Conservation (phyloP, 495 filamentous ascomycete genomes). For the Trichocladium uniseriatum region DNA sequence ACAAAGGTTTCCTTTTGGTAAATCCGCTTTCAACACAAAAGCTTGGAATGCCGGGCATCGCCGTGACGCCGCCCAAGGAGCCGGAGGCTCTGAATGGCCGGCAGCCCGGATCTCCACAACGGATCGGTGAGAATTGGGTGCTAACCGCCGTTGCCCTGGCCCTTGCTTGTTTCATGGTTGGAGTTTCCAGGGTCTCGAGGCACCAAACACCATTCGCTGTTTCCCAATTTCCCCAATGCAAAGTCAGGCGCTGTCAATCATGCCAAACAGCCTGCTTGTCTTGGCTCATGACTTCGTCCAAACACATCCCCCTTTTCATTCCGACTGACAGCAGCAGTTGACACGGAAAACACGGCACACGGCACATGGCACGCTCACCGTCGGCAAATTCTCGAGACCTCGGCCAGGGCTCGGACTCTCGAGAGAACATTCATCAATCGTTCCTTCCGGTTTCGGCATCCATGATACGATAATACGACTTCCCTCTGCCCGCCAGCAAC, state of each 20-base stretch:
- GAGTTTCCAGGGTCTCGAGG: constrained; percentile 1
- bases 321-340: no score
- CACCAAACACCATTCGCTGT: not conserved
- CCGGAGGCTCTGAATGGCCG: not conserved
- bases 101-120: constrained; percentile 3
- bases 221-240: not conserved
- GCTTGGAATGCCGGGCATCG: not conserved
- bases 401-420: no score
- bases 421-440: no score
- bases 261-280: not conserved
- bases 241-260: no score
- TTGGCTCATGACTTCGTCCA: no score
- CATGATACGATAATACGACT: no score
- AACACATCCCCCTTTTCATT: no score
- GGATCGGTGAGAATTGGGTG: constrained; percentile 13
- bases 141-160: constrained; percentile 10
- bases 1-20: not conserved
- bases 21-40: not conserved
- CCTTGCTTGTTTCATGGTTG: constrained; percentile 2
- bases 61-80: not conserved
- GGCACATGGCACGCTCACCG: no score
- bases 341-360: no score
- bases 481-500: no score
- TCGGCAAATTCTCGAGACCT: no score
- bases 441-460: no score